Conservation (phyloP, 345 rosid genomes). For the Bruguiera gymnorhiza region DNA sequence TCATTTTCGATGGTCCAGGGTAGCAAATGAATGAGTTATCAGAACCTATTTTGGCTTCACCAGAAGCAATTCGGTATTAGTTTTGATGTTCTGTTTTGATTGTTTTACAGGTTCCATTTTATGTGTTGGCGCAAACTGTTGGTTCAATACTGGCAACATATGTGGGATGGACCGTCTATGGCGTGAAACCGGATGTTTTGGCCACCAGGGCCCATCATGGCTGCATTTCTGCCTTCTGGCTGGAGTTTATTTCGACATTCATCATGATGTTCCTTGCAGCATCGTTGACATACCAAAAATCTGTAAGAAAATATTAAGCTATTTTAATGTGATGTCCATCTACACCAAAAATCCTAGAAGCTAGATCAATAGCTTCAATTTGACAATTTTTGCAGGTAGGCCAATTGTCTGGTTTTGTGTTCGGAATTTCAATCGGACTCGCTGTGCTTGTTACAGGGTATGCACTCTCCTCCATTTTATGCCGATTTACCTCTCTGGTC, state of each 20-base stretch:
- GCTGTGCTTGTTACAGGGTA: conserved; percentile 85
- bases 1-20: conserved; percentile 73
- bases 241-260: conserved; percentile 68
- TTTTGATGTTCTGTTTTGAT: conserved; percentile 1
- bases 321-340: neutral
- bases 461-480: neutral
- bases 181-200: conserved; percentile 54
- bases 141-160: conserved; percentile 67
- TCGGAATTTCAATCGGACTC: conserved; percentile 66
- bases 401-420: conserved; percentile 53
- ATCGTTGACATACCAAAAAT: conserved; percentile 46
- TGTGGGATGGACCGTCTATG: conserved; percentile 48
- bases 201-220: conserved; percentile 52
- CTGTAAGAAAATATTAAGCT: conserved; percentile 36
- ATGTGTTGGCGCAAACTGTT: conserved; percentile 57
- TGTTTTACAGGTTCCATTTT: conserved; percentile 60
- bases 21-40: conserved; percentile 9
- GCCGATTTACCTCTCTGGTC: too few species aligned
- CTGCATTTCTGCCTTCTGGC: conserved; percentile 65
- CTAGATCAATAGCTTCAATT: neutral
- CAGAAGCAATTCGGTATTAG: neutral
- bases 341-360: neutral
- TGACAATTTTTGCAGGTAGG: conserved; percentile 43
- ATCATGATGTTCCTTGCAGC: conserved; percentile 63
- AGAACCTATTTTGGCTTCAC: neutral